Base-by-base conservation (phyloP, 495 filamentous ascomycete species). In the Talaromyces ruber region DNA sequence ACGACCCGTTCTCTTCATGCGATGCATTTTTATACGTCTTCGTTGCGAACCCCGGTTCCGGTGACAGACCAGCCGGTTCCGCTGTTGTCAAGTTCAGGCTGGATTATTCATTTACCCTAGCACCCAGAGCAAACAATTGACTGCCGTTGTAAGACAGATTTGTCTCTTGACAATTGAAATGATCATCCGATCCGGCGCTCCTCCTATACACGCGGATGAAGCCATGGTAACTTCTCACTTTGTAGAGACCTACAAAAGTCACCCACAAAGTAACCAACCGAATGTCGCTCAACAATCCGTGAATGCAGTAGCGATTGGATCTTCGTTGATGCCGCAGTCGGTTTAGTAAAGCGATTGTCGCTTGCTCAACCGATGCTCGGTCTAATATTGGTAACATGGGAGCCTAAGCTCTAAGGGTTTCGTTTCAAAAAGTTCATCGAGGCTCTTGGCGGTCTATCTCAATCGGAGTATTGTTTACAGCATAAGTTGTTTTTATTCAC, bases 321-420 rank as follows among this genome's bases (percentile, higher is more conserved):
- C 14, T 6, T 43, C 39, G 39, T 16, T 43, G 14, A 43, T n/a
- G 16, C 43, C 43, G 43, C 43, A 18, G n/a, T 47, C 34, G 34
- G 34, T 4, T 37, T 37, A 11, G 4, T 8, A 9, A 9, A 37
- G 7, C 34, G 34, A 52, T 21, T 2, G 16, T 29, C 14, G 34
- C 34, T 39, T 39, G 2, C 4, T 14, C 4, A 39, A 39, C 3
- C 6, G 9, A 8, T 32, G 6, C 30, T 32, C 30, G 30, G 18
- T 57, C 54, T 56, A 57, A 26, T 32, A 32, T 57, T 57, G 54
- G 54, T 57, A 57, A 57, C n/a, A 18, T 11, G 5, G 54, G 6
- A 57, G 54, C 54, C 54, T 57, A 57, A 54, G 21, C 50, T 6
- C 24, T 53, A 53, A 53, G 14, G n/a, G 6, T 39, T 8, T 9